A percentile compares a stretch with the other conserved stretches of the same genome.
Conservation (phyloP, 2,329 filamentous ascomycete genomes). For the Cladosporium sp. region DNA sequence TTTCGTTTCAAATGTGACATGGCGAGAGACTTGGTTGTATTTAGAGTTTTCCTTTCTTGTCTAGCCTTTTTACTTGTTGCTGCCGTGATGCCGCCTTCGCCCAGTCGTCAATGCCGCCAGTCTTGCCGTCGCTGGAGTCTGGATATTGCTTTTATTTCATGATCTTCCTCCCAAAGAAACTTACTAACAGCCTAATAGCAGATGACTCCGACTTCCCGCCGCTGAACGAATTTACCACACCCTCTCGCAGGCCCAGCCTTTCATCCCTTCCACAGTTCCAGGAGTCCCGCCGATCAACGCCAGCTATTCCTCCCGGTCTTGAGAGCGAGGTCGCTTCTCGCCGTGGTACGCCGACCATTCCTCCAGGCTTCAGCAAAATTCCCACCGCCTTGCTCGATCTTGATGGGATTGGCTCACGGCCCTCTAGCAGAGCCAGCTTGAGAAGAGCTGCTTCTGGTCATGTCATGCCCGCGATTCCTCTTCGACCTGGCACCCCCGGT, state of each 20-base stretch:
- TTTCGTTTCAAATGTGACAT: slow-evolving; percentile 27
- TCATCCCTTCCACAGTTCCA: slow-evolving; percentile 31
- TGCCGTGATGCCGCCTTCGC: slow-evolving; percentile 23
- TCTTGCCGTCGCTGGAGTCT: background rate
- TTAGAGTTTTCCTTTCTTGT: slow-evolving; percentile 16
- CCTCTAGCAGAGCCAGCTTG: slow-evolving; percentile 41
- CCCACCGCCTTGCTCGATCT: slow-evolving; percentile 32
- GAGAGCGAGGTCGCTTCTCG: slow-evolving; percentile 39
- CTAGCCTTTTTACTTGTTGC: slow-evolving; percentile 17
- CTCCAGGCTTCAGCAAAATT: slow-evolving; percentile 46
- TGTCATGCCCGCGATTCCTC: slow-evolving; percentile 43
- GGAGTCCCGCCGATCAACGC: slow-evolving; percentile 37
- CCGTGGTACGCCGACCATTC: slow-evolving; percentile 48
- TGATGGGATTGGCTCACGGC: slow-evolving; percentile 30
- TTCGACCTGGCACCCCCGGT: slow-evolving; percentile 43
- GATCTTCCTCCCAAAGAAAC: background rate
- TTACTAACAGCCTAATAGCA: slow-evolving; percentile 27
- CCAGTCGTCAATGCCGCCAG: background rate
- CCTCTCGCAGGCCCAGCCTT: slow-evolving; percentile 32
- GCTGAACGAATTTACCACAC: slow-evolving; percentile 24
- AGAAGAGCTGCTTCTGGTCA: slow-evolving; percentile 33
- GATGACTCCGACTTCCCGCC: slow-evolving; percentile 36
- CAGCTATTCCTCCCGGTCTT: slow-evolving; percentile 41
- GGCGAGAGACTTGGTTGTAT: slow-evolving; percentile 31
- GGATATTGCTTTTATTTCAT: background rate